Conservation (phyloP, 1,139 yeast genomes). For the Yueomyces sp. region DNA sequence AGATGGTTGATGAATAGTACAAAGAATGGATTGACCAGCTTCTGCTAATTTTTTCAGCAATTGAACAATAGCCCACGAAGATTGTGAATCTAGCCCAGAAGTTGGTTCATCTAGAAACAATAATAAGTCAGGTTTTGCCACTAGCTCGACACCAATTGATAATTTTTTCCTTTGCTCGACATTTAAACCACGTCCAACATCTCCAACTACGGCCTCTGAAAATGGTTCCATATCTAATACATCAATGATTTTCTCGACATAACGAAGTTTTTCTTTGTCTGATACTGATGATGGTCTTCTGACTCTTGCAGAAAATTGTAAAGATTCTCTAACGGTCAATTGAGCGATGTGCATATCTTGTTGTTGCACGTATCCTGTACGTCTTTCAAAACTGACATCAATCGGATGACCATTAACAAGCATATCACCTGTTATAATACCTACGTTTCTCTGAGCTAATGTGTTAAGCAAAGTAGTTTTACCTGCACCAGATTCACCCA, state of each 20-base stretch:
- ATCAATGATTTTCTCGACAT: slow-evolving; percentile 2
- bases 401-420: slow-evolving; percentile 32
- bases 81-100: slow-evolving; percentile 3
- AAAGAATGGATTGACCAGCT: slow-evolving; percentile 3
- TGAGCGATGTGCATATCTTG: slow-evolving; percentile 42
- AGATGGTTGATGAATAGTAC: slow-evolving; percentile 4
- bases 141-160: slow-evolving; percentile 42
- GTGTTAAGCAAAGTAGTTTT: slow-evolving; percentile 2
- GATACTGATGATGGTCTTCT: slow-evolving; percentile 2
- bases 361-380: slow-evolving; percentile 47
- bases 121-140: slow-evolving; percentile 35
- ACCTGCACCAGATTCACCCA: slow-evolving; percentile 4
- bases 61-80: slow-evolving; percentile 3
- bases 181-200: slow-evolving; percentile 37
- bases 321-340: slow-evolving; percentile 21
- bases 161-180: slow-evolving; percentile 48
- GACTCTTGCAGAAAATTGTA: slow-evolving; percentile 2
- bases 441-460: slow-evolving; percentile 3
- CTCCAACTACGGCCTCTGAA: slow-evolving; percentile 38
- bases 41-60: slow-evolving; percentile 2
- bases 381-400: slow-evolving; percentile 33
- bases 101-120: slow-evolving; percentile 10
- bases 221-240: slow-evolving; percentile 3
- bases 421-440: slow-evolving; percentile 3
- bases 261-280: slow-evolving; percentile 1